A percentile compares a stretch with the other conserved stretches of the same genome.
Evolutionary conservation across 805 yeast species (phyloP).

Genomic region (Candida manassasensis): DNA sequence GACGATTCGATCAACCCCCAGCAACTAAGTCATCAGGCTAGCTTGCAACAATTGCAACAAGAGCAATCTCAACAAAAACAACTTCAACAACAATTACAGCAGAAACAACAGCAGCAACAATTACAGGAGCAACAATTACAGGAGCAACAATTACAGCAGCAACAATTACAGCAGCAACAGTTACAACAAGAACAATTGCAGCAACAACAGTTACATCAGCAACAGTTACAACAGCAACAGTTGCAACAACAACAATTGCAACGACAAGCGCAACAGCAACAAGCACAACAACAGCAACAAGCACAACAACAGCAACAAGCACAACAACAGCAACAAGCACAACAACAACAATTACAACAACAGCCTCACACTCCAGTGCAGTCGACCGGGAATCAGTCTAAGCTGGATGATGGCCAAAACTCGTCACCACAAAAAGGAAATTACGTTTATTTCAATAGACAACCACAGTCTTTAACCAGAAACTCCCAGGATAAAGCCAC

Average conservation of each 20-base stretch:
- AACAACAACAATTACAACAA: constrained; percentile 13
- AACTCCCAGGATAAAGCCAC: constrained; percentile 78
- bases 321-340: constrained; percentile 9
- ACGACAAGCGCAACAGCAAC: constrained; percentile 9
- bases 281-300: constrained; percentile 9
- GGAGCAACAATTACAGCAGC: constrained; percentile 8
- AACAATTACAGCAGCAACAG: constrained; percentile 8
- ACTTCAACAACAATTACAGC: constrained; percentile 12
- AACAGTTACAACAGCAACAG: constrained; percentile 8
- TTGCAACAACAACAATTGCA: constrained; percentile 8
- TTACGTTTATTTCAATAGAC: constrained; percentile 72
- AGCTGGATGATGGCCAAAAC: too few species aligned
- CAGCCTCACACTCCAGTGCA: constrained; percentile 5
- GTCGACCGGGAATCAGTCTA: too few species aligned
- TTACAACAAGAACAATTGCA: constrained; percentile 8
- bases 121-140: constrained; percentile 11
- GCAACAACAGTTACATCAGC: constrained; percentile 10
- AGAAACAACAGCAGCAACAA: constrained; percentile 11
- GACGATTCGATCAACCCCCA: constrained; percentile 2
- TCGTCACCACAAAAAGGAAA: constrained; percentile 30
- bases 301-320: constrained; percentile 8
- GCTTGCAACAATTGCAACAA: constrained; percentile 9
- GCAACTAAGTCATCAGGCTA: constrained; percentile 6
- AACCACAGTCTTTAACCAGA: constrained; percentile 74
- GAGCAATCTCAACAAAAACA: constrained; percentile 12